A percentile compares a stretch with the other conserved stretches of the same genome.
These are phyloP conservation scores for Scutellaria barbata DNA, from an alignment of 257 asterid genomes.

Conservation along the genomic window DNA sequence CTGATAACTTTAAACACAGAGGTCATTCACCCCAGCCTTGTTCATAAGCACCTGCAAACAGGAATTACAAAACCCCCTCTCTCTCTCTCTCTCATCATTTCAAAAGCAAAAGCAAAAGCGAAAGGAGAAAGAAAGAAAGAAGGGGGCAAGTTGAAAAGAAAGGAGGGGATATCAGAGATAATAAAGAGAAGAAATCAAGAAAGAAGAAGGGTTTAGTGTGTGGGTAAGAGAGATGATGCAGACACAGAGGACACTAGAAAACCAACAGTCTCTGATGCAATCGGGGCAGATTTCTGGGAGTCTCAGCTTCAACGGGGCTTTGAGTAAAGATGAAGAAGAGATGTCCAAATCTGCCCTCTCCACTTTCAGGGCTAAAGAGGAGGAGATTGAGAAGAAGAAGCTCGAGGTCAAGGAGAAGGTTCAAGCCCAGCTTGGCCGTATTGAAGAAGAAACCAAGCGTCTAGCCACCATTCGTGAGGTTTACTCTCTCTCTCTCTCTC, in stretches of 20 bases:
- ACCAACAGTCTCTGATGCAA: conserved; percentile 70
- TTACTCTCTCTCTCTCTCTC: neutral
- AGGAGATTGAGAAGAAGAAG: conserved; percentile 97
- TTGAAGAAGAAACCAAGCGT: conserved; percentile 92
- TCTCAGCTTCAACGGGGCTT: conserved; percentile 73
- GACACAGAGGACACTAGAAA: conserved; percentile 67
- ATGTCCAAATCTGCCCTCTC: conserved; percentile 90
- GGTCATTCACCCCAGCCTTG: conserved; percentile 45
- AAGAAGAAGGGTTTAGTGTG: conserved; percentile 42
- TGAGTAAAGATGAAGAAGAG: conserved; percentile 87
- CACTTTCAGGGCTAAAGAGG: conserved; percentile 91
- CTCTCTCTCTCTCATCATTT: conserved; percentile 45
- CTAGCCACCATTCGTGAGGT: conserved; percentile 93
- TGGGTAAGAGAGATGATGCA: conserved; percentile 48
- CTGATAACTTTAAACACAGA: conserved; percentile 35
- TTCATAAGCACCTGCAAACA: conserved; percentile 58
- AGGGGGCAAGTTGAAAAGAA: conserved; percentile 28
- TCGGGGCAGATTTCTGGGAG: conserved; percentile 81
- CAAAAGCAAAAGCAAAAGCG: conserved; percentile 59
- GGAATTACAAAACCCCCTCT: conserved; percentile 26
- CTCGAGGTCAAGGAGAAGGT: conserved; percentile 89
- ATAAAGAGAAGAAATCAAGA: conserved; percentile 40
- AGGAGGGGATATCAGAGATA: conserved; percentile 9
- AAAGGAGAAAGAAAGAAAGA: conserved; percentile 34
- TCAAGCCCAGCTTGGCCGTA: conserved; percentile 90